Conservation (phyloP, 768 basidiomycete species). For the Panaeolus cyanescens region DNA sequence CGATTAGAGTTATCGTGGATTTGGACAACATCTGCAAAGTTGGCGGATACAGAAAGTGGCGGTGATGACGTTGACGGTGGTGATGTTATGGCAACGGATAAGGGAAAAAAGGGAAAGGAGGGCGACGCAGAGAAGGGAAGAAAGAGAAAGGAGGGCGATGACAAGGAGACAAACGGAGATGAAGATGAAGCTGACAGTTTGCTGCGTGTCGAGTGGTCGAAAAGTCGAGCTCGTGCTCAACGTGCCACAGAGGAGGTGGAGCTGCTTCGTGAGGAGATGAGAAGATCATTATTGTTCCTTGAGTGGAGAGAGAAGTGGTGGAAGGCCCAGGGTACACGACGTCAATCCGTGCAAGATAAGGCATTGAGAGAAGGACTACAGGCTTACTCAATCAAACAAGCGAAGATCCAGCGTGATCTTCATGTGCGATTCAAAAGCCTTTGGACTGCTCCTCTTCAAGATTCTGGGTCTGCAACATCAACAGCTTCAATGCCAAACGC, state of each 20-base stretch:
- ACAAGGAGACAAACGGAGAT: background rate
- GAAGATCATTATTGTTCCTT: background rate
- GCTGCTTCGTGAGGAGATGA: constrained; percentile 9
- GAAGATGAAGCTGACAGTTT: background rate
- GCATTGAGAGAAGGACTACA: constrained; percentile 5
- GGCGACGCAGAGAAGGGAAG: background rate
- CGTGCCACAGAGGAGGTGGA: constrained; percentile 2
- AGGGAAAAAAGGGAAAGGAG: background rate
- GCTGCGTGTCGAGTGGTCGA: constrained; percentile 5
- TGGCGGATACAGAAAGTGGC: no score
- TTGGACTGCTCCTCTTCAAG: constrained; percentile 7
- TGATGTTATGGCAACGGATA: no score
- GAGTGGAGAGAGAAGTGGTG: constrained; percentile 8
- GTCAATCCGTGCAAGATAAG: background rate
- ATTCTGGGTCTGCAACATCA: no score
- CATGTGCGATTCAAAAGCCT: background rate
- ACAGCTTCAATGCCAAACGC: background rate
- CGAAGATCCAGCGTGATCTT: background rate
- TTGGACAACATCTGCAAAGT: no score
- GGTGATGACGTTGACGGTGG: background rate
- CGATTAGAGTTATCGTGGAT: constrained; percentile 11
- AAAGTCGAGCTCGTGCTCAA: constrained; percentile 3
- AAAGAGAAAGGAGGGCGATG: background rate
- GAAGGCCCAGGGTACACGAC: background rate
- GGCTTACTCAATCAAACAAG: constrained; percentile 8